These are phyloP conservation scores for Arthonia radiata DNA, from an alignment of 495 filamentous ascomycete species.

Conservation along the genomic window DNA sequence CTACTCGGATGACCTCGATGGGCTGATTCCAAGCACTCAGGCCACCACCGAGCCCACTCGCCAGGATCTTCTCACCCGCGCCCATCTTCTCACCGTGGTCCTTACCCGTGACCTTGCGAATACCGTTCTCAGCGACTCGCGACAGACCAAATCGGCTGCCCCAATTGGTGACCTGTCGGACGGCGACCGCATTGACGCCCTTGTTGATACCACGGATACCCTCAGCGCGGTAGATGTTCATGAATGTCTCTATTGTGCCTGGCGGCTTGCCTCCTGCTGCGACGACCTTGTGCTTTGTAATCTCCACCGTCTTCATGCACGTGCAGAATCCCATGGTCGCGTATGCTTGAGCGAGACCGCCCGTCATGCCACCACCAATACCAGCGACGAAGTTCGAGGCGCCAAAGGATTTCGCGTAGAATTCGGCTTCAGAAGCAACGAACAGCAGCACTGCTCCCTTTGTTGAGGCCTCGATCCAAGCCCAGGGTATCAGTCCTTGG, in stretches of 20 bases:
- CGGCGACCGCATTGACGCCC: conserved; percentile 94
- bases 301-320: conserved; percentile 99
- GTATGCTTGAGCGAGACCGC: conserved; percentile 92
- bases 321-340: conserved; percentile 99
- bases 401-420: conserved; percentile 56
- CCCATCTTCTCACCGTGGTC: conserved; percentile 49
- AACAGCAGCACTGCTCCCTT: conserved; percentile 98
- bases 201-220: conserved; percentile 92
- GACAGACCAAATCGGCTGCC: conserved; percentile 84
- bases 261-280: conserved; percentile 58
- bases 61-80: conserved; percentile 69
- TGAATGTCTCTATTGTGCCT: conserved; percentile 79
- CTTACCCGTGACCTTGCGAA: conserved; percentile 62
- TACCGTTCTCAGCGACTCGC: conserved; percentile 68
- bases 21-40: conserved; percentile 97
- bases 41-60: conserved; percentile 72
- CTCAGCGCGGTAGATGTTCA: conserved; percentile 87
- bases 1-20: conserved; percentile 96
- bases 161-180: conserved; percentile 99
- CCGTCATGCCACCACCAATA: conserved; percentile 76
- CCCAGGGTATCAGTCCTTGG: conserved; percentile 98
- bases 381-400: conserved; percentile 67
- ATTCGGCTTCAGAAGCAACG: conserved; percentile 95
- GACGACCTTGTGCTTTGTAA: conserved; percentile 91
- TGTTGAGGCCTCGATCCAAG: conserved; percentile 99